Percentiles rank a stretch among this genome's conserved stretches.
These are phyloP conservation scores for Phytophthora nicotianae DNA, from an alignment of 352 stramenopile genomes.

Conservation along the genomic window DNA sequence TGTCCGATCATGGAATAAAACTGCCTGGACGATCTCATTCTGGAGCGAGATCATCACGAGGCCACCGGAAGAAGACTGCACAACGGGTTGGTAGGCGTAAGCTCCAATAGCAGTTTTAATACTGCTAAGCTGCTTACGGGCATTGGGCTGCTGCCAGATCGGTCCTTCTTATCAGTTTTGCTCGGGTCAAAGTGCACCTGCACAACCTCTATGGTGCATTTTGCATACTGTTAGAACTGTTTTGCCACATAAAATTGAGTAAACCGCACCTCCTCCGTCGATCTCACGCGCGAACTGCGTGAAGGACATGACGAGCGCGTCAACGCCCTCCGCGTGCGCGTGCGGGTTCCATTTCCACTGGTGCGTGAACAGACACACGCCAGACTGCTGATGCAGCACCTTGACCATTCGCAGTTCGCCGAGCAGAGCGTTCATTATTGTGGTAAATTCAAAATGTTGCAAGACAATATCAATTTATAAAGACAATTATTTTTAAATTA, in stretches of 20 bases:
- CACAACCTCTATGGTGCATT: conserved; percentile 56
- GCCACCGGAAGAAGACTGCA: conserved; percentile 43
- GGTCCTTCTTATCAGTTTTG: conserved; percentile 36
- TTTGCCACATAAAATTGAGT: conserved; percentile 6
- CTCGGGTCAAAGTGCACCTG: conserved; percentile 70
- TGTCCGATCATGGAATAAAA: conserved; percentile 82
- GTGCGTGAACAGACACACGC: conserved; percentile 77
- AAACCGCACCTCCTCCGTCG: conserved; percentile 65
- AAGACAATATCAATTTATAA: conserved; percentile 7
- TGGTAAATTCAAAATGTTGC: conserved; percentile 1
- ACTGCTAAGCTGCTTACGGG: conserved; percentile 16
- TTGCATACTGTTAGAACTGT: conserved; percentile 25
- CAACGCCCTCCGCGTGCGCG: conserved; percentile 70
- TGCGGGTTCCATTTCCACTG: conserved; percentile 86
- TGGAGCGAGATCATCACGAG: conserved; percentile 82
- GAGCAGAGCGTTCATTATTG: conserved; percentile 44
- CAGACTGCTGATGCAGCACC: conserved; percentile 67
- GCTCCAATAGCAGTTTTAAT: not conserved
- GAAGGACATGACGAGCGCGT: conserved; percentile 83
- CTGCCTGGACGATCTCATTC: conserved; percentile 60
- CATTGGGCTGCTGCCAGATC: conserved; percentile 26
- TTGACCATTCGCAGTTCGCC: conserved; percentile 74
- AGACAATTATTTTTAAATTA: too few relatives aligned
- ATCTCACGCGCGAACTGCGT: conserved; percentile 87
- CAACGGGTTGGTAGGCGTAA: not conserved